A percentile compares a stretch with the other conserved stretches of the same genome.
These are phyloP conservation scores for Sclerotinia trifoliorum DNA, from an alignment of 2,329 filamentous ascomycete genomes.

Conservation along the genomic window DNA sequence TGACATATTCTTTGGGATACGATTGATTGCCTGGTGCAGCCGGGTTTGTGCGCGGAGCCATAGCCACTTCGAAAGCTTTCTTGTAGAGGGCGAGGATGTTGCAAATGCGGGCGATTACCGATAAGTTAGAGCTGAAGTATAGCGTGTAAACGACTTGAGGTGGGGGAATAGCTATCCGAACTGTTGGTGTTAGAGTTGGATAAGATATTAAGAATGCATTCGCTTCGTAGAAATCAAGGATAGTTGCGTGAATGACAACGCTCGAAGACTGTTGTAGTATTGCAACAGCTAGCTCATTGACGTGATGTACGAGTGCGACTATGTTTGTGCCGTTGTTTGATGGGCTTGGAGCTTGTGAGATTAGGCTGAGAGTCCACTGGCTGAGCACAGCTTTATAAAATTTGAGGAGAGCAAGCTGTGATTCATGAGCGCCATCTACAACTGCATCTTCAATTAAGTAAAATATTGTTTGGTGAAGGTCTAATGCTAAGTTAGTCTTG, in stretches of 20 bases:
- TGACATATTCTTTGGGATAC: conserved; percentile 61
- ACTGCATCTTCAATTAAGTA: conserved; percentile 52
- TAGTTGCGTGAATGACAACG: conserved; percentile 50
- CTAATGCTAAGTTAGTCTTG: conserved; percentile 40
- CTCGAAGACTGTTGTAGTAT: conserved; percentile 54
- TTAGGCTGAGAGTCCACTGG: conserved; percentile 53
- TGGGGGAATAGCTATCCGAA: conserved; percentile 68
- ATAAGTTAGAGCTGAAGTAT: conserved; percentile 63
- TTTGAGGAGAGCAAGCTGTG: conserved; percentile 59
- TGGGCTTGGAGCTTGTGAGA: conserved; percentile 40
- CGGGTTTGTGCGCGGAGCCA: conserved; percentile 43
- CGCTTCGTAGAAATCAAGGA: conserved; percentile 70
- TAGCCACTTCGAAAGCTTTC: conserved; percentile 66
- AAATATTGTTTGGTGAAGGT: conserved; percentile 51
- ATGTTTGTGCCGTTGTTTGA: conserved; percentile 37
- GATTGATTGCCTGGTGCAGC: conserved; percentile 36
- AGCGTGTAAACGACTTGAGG: conserved; percentile 68
- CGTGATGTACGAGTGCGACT: conserved; percentile 47
- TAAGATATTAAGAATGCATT: conserved; percentile 57
- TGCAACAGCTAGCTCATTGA: conserved; percentile 57
- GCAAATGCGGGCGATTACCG: conserved; percentile 66
- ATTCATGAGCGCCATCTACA: conserved; percentile 49
- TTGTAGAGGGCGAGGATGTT: conserved; percentile 72
- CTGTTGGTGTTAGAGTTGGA: conserved; percentile 49
- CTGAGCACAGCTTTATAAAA: conserved; percentile 68